Base-by-base conservation (phyloP, 2,329 filamentous ascomycete genomes). In the Aureobasidium zeae region DNA sequence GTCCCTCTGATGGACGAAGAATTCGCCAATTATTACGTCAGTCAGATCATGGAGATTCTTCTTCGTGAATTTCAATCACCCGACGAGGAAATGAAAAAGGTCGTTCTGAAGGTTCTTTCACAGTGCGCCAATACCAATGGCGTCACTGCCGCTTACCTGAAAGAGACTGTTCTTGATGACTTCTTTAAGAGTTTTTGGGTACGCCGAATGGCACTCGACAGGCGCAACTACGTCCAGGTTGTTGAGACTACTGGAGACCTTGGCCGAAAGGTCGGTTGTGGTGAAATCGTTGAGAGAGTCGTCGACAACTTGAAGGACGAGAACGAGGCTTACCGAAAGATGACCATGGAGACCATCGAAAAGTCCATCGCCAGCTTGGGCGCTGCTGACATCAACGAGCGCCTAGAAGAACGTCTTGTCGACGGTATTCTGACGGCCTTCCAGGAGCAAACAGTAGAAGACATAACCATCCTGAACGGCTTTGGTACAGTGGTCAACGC, bases 101-200 rank as follows among this genome's bases (percentile, higher is more conserved):
- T 98, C 1, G 91, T 98, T 6, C 70, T 98, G 47, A 96, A 96
- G 66, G 91, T 98, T 20, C 80, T 98, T 12, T 95, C 88, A 13
- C 91, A 98, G 59, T 96, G 91, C 59, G 86, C 91, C 6, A 83
- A 83, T 53, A 96, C 89, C 2, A 84, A 94, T 58, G 91, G 91
- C 66, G 91, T 98, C 20, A 96, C 91, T 24, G 84, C 88, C 25
- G 83, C 81, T 28, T 98, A 96, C 58, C 74, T 98, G 29, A 96
- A 95, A 64, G 88, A 96, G 58, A 83, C 94, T 50, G 88, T 98
- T 6, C 72, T 98, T 28, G 81, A 86, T 52, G 91, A 96, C 49
- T 98, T 98, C 61, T 98, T 98, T 72, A 95, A 95, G 70, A 88
- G 83, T 59, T 98, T 98, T 68, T 98, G 91, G 91, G 88, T 96